phyloP scores from a whole-genome alignment of 1,139 yeast species.

The Blastobotrys malaysiensis region DNA sequence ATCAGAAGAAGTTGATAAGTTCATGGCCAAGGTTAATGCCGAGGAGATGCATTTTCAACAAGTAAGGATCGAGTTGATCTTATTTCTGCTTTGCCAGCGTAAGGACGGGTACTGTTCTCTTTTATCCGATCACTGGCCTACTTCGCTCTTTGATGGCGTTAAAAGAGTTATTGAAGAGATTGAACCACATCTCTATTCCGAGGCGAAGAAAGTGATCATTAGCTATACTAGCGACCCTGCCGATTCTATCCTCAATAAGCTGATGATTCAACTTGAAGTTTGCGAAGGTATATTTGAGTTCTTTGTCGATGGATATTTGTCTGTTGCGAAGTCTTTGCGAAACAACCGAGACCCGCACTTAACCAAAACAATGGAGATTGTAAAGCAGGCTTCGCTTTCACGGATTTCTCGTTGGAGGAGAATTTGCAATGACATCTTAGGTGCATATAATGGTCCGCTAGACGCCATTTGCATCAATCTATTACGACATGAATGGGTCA shows the following conservation, averaged over 20 bases:
- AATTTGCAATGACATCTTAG: slow-evolving; percentile 11
- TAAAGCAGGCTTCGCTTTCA: slow-evolving; percentile 1
- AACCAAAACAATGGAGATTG: slow-evolving; percentile 12
- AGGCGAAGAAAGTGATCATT: slow-evolving; percentile 7
- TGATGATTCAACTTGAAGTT: slow-evolving; percentile 12
- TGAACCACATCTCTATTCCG: slow-evolving; percentile 19
- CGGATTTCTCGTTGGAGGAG: slow-evolving; percentile 11
- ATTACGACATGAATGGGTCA: slow-evolving; percentile 40
- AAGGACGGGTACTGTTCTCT: slow-evolving; percentile 12
- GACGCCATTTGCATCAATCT: neutral
- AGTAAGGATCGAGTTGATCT: slow-evolving; percentile 34
- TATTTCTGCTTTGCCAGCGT: neutral
- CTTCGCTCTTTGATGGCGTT: slow-evolving; percentile 19
- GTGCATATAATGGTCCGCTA: neutral
- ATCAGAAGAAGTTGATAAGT: slow-evolving; percentile 26
- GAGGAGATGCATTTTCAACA: slow-evolving; percentile 43
- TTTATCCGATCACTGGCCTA: slow-evolving; percentile 26
- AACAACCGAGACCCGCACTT: slow-evolving; percentile 10
- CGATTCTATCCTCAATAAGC: neutral
- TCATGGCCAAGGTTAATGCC: slow-evolving; percentile 34
- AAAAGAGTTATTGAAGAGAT: slow-evolving; percentile 19
- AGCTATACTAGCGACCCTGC: slow-evolving; percentile 3
- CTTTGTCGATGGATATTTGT: slow-evolving; percentile 44
- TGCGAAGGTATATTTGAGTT: slow-evolving; percentile 49
- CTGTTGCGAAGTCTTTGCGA: slow-evolving; percentile 6